Conservation (phyloP, 176 grass and related monocot species). For the Miscanthus lutarioriparius region DNA sequence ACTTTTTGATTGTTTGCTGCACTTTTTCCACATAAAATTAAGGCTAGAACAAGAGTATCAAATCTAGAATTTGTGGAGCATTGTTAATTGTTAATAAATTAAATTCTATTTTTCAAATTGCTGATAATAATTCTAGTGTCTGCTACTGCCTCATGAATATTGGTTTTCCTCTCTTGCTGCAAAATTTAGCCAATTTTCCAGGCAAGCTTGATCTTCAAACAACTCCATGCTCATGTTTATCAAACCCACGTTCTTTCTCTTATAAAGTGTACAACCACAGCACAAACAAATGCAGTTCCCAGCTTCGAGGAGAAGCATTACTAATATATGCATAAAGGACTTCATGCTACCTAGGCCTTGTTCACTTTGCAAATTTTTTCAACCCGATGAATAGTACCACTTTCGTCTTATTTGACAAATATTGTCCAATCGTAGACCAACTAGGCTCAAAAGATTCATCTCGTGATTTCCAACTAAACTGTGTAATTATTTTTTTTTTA, state of each 20-base stretch:
- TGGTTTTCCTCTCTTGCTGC: background rate
- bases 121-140: background rate
- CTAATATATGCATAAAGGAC: slow-evolving; percentile 11
- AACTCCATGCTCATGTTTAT: background rate
- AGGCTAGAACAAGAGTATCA: background rate
- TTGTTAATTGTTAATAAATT: background rate
- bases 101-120: background rate
- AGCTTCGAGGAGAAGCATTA: slow-evolving; percentile 8
- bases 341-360: background rate
- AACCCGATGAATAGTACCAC: too few species aligned
- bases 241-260: background rate
- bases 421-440: too few species aligned
- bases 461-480: too few species aligned
- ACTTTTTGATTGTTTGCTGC: background rate
- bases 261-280: background rate
- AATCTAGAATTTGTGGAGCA: slow-evolving; percentile 1
- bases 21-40: background rate
- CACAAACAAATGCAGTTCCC: background rate
- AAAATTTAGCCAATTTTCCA: background rate
- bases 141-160: background rate
- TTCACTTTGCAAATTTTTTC: too few species aligned
- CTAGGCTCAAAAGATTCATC: too few species aligned
- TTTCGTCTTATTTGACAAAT: too few species aligned
- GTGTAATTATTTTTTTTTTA: too few species aligned
- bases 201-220: background rate